Conservation (phyloP, 176 grass and related monocot species). For the Oryza meyeriana region DNA sequence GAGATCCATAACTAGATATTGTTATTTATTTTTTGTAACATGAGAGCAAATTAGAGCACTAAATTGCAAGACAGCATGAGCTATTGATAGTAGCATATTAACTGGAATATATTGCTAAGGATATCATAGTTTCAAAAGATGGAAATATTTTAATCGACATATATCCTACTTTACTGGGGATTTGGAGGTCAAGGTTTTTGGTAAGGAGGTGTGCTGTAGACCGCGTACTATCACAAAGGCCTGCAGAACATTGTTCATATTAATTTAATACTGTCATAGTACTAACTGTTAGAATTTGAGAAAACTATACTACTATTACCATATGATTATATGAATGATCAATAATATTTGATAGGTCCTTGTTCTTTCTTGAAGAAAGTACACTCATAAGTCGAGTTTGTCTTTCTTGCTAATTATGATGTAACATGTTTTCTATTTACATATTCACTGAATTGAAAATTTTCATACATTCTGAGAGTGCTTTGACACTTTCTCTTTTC, state of each 20-base stretch:
- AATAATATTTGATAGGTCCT: no score
- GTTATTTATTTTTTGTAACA: neutral
- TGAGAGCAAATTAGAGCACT: neutral
- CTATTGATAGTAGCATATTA: neutral
- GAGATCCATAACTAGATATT: neutral
- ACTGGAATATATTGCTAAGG: neutral
- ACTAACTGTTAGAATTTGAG: no score
- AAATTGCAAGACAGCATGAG: neutral
- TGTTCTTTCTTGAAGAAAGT: constrained; percentile 1
- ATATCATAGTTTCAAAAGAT: neutral
- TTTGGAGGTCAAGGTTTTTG: neutral
- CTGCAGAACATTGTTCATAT: neutral
- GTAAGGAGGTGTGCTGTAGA: neutral
- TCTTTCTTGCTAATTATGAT: neutral
- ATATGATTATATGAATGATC: no score
- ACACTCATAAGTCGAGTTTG: neutral
- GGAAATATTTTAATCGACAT: neutral
- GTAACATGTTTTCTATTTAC: no score
- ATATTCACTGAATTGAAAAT: no score
- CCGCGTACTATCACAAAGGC: neutral
- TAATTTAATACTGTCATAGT: no score
- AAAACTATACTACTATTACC: no score
- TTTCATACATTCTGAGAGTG: neutral
- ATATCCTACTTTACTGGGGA: neutral
- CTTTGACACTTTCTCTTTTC: neutral